A percentile compares a stretch with the other conserved stretches of the same genome.
phyloP scores from a whole-genome alignment of 495 filamentous ascomycete genomes.

The Aspergillus ellipticus region DNA sequence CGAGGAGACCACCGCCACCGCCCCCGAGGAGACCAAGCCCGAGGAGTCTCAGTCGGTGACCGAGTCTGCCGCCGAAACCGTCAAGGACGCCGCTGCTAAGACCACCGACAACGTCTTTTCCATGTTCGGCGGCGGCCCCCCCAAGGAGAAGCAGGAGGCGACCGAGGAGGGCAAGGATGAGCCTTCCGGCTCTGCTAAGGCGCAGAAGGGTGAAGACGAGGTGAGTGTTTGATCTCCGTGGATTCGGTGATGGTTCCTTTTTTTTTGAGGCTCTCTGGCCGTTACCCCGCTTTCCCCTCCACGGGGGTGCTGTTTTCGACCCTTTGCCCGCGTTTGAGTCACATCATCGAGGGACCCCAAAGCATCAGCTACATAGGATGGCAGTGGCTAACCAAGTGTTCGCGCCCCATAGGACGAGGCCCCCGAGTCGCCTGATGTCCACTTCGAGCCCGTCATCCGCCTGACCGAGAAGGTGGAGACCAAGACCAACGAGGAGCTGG shows the following conservation, averaged over 20 bases:
- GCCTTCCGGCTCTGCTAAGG: conserved; percentile 82
- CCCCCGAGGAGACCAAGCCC: conserved; percentile 3
- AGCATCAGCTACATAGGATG: not conserved
- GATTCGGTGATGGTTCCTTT: not conserved
- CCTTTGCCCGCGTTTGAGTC: not conserved
- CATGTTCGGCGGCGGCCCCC: conserved; percentile 94
- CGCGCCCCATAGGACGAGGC: conserved; percentile 52
- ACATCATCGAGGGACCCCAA: not conserved
- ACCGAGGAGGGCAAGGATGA: conserved; percentile 72
- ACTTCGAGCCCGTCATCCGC: conserved; percentile 94
- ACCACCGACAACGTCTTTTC: conserved; percentile 79
- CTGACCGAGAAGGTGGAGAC: conserved; percentile 93
- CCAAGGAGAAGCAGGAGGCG: conserved; percentile 79
- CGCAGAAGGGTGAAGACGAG: conserved; percentile 61
- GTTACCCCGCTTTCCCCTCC: conserved; percentile 2
- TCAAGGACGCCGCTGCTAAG: conserved; percentile 49
- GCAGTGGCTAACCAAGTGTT: not conserved
- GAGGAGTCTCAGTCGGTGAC: not conserved
- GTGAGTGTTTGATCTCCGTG: conserved; percentile 30
- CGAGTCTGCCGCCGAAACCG: conserved; percentile 34
- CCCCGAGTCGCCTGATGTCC: conserved; percentile 82
- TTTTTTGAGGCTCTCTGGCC: not conserved
- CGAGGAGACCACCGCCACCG: conserved; percentile 34
- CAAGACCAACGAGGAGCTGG: conserved; percentile 97
- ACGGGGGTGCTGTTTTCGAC: conserved; percentile 2